Base-by-base conservation (phyloP, 306 rosid genomes). In the Corylus heterophylla region DNA sequence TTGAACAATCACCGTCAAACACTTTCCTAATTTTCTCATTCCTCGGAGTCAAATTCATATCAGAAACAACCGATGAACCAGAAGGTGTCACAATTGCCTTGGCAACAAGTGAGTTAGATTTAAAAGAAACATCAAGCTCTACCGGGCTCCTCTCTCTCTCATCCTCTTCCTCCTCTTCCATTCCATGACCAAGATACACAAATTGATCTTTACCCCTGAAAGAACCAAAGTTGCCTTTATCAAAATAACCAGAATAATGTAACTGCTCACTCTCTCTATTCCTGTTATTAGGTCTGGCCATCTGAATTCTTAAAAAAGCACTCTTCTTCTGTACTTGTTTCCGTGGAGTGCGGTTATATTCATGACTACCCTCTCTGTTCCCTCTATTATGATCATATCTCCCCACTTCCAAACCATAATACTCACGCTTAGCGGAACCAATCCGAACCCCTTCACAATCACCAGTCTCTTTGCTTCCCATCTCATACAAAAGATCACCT, bases 301-400 rank as follows among this genome's bases (percentile, higher is more conserved):
- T 83, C 79, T 95, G 96, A 75, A 95, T 74, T 74, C 98, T 87
- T 59, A 95, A 95, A 81, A 95, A 86, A 31, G 95, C 98, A 85
- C 98, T 95, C 88, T 90, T 95, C 88, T 95, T 95, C 82, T 95
- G 98, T 27, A 86, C 61, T 81, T 89, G 98, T 86, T 95, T 95
- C 85, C 89, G 88, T 2, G 94, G 94, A 69, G 90, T 82, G 31
- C 89, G 84, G 47, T 44, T 76, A 22, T 74, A 87, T 69, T 89
- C 91, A 81, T 76, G 87, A 81, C 61, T 82, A 76, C 79, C 74
- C 47, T 93, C 97, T 81, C 86, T 86, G 81, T 22, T 84, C 80
- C 83, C 90, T 78, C 84, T 88, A 52, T 25, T 55, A 68, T 35
- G 80, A 79, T 42, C 77, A 80, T 83, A 84, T 74, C 89, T 89